A percentile compares a stretch with the other conserved stretches of the same genome.
phyloP scores from a whole-genome alignment of 345 rosid genomes.

The Gossypium anomalum region DNA sequence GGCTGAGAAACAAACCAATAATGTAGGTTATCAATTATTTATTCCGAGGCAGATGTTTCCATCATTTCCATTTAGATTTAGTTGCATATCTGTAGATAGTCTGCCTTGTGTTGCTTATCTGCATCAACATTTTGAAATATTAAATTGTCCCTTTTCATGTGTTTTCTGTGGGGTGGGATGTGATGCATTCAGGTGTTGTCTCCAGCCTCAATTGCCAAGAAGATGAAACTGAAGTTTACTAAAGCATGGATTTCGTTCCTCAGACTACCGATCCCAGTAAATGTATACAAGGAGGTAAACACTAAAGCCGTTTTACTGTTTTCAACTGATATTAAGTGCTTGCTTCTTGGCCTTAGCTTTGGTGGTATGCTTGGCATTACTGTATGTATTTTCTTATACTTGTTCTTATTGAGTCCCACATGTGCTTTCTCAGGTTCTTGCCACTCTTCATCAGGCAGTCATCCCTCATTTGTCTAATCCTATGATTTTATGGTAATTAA shows the following conservation, averaged over 20 bases:
- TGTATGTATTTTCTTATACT: neutral
- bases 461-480: conserved; percentile 79
- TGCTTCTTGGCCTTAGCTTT: neutral
- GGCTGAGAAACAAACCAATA: conserved; percentile 30
- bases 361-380: neutral
- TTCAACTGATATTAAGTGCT: neutral
- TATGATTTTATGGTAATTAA: conserved; percentile 59
- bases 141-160: neutral
- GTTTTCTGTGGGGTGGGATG: neutral
- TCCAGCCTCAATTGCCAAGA: conserved; percentile 52
- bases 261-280: conserved; percentile 76
- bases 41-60: neutral
- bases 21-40: conserved; percentile 35
- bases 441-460: conserved; percentile 65
- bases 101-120: neutral
- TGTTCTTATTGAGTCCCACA: conserved; percentile 18
- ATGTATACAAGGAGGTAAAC: conserved; percentile 83
- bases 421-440: conserved; percentile 64
- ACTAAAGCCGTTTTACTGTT: neutral
- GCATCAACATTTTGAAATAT: neutral
- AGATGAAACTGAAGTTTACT: conserved; percentile 81
- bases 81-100: neutral
- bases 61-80: neutral
- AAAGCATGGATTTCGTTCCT: conserved; percentile 94
- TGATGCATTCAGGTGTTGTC: conserved; percentile 47